Evolutionary conservation across 148 eudicot genomes (phyloP), one percentile per base, ranked within the genome.

Genomic region (Selenicereus undatus): DNA sequence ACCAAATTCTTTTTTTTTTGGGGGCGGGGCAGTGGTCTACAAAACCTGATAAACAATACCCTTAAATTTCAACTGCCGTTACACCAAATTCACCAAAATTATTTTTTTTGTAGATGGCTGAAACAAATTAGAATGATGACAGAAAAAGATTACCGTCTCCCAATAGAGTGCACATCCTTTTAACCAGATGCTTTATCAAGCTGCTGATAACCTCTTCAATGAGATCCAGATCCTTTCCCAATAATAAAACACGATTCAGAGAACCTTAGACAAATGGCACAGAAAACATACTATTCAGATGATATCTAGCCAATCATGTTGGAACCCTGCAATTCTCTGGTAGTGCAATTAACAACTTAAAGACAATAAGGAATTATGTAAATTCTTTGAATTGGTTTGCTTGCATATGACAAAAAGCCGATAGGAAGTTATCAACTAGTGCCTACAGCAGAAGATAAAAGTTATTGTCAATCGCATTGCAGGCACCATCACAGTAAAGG

Each of bases 141-240:
- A 74, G 70, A 60, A 82, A 72, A 78, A 18, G 50, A 79, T 80
- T 85, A 95, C 99, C 97, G 78, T 95, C 87, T 83, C 76, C 89
- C 60, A 83, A 81, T 29, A 90, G 82, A 54, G 88, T 85, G 84
- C 93, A 89, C 97, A 92, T 91, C 87, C 92, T 92, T 86, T 81
- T 83, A 74, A 91, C 70, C 65, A 96, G 82, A 76, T 86, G 91
- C 77, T 89, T 71, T 75, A 94, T 88, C 84, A 95, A 84, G 88
- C 89, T 86, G 87, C 83, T 90, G 78, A 94, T 77, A 81, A 83
- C 89, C 22, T 88, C 94, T 88, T 94, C 91, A 79, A 89, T 76
- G 72, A 85, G 65, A 73, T 87, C 87, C 32, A 75, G 69, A 58
- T 86, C 81, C 79, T 83, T 91, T 81, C 80, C 91, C 75, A n/a